phyloP scores from a whole-genome alignment of 352 stramenopile species.

The Peronosclerospora sorghi region DNA sequence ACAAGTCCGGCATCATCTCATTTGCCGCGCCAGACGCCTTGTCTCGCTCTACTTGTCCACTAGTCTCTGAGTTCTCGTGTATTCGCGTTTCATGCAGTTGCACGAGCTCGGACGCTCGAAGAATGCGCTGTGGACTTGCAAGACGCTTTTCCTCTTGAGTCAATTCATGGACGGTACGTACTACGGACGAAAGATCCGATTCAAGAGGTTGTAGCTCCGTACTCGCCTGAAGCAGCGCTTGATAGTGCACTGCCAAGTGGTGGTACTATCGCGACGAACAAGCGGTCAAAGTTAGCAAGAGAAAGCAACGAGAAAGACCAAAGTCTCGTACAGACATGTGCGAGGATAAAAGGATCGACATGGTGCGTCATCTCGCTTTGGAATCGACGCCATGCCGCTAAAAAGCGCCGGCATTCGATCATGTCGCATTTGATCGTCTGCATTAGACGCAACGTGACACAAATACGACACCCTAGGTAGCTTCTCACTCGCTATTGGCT shows the following conservation, averaged over 20 bases:
- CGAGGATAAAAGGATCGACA: constrained; percentile 1
- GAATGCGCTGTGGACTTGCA: constrained; percentile 7
- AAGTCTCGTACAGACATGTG: constrained; percentile 6
- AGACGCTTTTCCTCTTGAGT: neutral
- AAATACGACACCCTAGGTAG: no score
- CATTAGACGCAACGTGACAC: no score
- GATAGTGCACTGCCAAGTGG: constrained; percentile 26
- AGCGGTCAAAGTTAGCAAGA: neutral
- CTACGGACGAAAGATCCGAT: constrained; percentile 7
- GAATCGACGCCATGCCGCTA: constrained; percentile 44
- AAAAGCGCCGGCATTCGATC: constrained; percentile 47
- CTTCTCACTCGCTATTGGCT: no score
- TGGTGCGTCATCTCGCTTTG: constrained; percentile 15
- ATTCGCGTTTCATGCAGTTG: constrained; percentile 7
- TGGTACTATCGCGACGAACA: constrained; percentile 17
- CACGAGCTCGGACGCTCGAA: constrained; percentile 20
- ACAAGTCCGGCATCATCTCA: neutral
- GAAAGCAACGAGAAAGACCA: neutral
- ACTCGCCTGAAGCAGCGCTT: constrained; percentile 12
- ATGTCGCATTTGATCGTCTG: constrained; percentile 2
- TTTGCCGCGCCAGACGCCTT: no score
- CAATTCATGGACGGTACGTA: constrained; percentile 16
- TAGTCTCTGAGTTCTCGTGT: neutral
- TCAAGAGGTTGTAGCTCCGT: constrained; percentile 18
- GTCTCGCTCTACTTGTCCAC: neutral